These are phyloP conservation scores for Chrysoporthe cubensis DNA, from an alignment of 2,329 filamentous ascomycete genomes.

Conservation along the genomic window DNA sequence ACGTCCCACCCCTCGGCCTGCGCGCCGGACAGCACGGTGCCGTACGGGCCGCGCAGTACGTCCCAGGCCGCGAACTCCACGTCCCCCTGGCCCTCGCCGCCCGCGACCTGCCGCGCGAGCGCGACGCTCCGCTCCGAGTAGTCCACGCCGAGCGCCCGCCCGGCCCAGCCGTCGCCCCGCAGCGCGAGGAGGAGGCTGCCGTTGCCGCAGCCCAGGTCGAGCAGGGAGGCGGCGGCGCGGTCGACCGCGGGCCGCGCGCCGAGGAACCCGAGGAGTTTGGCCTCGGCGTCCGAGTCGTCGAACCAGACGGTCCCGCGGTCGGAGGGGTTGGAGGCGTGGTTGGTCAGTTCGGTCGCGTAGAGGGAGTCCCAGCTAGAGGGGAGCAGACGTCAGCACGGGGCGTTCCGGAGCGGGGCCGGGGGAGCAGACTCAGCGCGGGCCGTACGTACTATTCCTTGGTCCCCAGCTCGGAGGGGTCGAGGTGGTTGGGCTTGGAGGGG, in stretches of 20 bases:
- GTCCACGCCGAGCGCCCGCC: slow-evolving; percentile 82
- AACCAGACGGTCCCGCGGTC: slow-evolving; percentile 96
- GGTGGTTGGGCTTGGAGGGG: slow-evolving; percentile 58
- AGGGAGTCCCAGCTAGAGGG: slow-evolving; percentile 72
- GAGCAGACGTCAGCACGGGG: background rate
- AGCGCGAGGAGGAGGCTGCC: slow-evolving; percentile 88
- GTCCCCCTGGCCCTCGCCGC: slow-evolving; percentile 26
- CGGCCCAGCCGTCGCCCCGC: slow-evolving; percentile 65
- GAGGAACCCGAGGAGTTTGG: slow-evolving; percentile 76
- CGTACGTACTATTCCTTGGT: slow-evolving; percentile 83
- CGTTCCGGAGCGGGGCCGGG: slow-evolving; percentile 12
- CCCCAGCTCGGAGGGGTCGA: slow-evolving; percentile 78
- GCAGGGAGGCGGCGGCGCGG: slow-evolving; percentile 58
- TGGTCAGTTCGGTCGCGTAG: slow-evolving; percentile 72
- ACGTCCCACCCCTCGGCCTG: slow-evolving; percentile 73
- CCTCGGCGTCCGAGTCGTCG: slow-evolving; percentile 86
- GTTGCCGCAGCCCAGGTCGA: slow-evolving; percentile 94
- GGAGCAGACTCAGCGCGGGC: slow-evolving; percentile 6
- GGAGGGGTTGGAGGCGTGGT: slow-evolving; percentile 71
- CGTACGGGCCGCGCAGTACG: slow-evolving; percentile 53
- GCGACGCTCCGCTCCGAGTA: slow-evolving; percentile 77
- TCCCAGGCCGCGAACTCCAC: slow-evolving; percentile 64
- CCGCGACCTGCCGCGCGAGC: slow-evolving; percentile 70
- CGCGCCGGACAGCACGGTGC: slow-evolving; percentile 39
- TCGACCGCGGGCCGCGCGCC: slow-evolving; percentile 38